A percentile compares a stretch with the other conserved stretches of the same genome.
These are phyloP conservation scores for Picea abies DNA, from an alignment of 83 land plant genomes.

Conservation along the genomic window DNA sequence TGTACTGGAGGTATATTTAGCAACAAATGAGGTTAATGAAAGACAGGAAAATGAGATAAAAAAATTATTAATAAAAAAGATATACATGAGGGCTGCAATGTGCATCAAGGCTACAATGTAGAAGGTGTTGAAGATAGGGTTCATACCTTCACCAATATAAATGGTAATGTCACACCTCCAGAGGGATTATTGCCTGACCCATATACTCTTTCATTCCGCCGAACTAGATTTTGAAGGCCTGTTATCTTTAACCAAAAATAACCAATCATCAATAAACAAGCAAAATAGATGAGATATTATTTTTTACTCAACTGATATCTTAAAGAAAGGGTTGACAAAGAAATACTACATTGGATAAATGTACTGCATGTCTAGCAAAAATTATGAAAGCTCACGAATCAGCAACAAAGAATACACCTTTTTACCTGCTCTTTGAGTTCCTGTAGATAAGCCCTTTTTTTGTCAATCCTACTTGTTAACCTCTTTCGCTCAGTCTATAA, in stretches of 20 bases:
- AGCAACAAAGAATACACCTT: neutral
- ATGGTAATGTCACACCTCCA: constrained; percentile 59
- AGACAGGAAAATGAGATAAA: constrained; percentile 8
- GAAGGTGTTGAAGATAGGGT: neutral
- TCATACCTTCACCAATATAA: constrained; percentile 58
- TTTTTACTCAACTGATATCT: too few relatives aligned
- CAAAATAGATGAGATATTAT: neutral
- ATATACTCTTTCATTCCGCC: constrained; percentile 49
- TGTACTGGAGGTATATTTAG: neutral
- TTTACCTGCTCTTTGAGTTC: constrained; percentile 57
- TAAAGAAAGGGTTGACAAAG: neutral
- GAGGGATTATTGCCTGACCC: constrained; percentile 38
- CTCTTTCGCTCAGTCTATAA: constrained; percentile 42
- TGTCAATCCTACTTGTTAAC: constrained; percentile 46
- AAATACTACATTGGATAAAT: neutral
- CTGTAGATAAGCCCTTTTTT: constrained; percentile 48
- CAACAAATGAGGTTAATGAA: constrained; percentile 2
- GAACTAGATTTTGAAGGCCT: constrained; percentile 52
- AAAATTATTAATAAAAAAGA: neutral
- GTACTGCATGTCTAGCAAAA: neutral
- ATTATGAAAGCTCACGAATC: neutral
- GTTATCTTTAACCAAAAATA: constrained; percentile 33
- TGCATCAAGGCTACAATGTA: neutral
- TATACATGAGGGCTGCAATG: neutral
- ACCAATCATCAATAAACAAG: constrained; percentile 1